Conservation (phyloP, 371 early-diverging fungal genomes). For the Circinella umbellata region DNA sequence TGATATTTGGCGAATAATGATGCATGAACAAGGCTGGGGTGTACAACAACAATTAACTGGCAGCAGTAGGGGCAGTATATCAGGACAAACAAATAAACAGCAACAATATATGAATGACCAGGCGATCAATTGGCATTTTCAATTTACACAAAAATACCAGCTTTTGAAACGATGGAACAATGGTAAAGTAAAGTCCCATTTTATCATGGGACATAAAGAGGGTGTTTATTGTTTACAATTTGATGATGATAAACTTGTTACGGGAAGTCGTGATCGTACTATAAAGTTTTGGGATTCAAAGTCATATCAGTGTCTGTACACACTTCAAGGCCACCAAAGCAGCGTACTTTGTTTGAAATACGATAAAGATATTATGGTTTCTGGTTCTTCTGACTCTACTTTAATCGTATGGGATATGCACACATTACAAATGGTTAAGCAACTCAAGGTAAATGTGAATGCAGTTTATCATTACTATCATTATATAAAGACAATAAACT, state of each 20-base stretch:
- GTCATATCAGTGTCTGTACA: constrained; percentile 66
- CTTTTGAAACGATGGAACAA: constrained; percentile 21
- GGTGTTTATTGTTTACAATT: constrained; percentile 95
- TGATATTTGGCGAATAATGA: constrained; percentile 23
- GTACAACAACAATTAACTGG: constrained; percentile 1
- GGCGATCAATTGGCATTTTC: constrained; percentile 35
- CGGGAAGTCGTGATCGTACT: constrained; percentile 93
- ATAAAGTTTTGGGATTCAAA: constrained; percentile 80
- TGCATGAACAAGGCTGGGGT: constrained; percentile 19
- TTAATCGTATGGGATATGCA: constrained; percentile 86
- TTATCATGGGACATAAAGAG: constrained; percentile 79
- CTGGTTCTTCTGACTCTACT: constrained; percentile 91
- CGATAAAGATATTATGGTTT: constrained; percentile 78
- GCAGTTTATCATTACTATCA: neutral
- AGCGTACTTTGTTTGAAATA: constrained; percentile 92
- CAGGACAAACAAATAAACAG: neutral
- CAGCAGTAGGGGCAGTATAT: too few relatives aligned
- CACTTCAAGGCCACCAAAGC: constrained; percentile 83
- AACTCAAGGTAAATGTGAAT: constrained; percentile 37
- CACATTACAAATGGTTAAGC: constrained; percentile 39
- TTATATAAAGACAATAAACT: neutral
- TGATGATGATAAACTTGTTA: constrained; percentile 80
- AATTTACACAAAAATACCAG: constrained; percentile 39
- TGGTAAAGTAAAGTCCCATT: constrained; percentile 19
- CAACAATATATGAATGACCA: constrained; percentile 8